Evolutionary conservation across 768 basidiomycete species (phyloP).

Genomic region (Tricholoma hemisulphureum): DNA sequence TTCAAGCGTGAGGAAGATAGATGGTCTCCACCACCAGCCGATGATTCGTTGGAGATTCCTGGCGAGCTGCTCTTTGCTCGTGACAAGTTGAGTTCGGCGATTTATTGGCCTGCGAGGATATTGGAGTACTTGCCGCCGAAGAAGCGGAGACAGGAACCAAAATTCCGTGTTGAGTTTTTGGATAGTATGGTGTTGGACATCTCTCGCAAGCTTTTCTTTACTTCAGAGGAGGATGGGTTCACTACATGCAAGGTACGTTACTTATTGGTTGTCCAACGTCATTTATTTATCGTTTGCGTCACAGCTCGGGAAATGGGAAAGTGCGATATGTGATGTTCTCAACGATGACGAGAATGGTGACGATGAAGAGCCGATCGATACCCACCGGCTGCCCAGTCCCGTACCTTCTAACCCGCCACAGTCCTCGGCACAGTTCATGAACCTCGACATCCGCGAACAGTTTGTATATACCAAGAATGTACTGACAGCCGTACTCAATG

Average conservation of each 20-base stretch:
- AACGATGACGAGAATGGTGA: constrained; percentile 40
- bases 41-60: constrained; percentile 55
- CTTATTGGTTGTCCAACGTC: neutral
- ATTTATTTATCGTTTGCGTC: constrained; percentile 4
- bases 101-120: constrained; percentile 71
- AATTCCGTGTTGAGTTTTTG: constrained; percentile 59
- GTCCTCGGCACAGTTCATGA: constrained; percentile 38
- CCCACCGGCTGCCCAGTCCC: constrained; percentile 38
- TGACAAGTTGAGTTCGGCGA: constrained; percentile 30
- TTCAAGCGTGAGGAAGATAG: constrained; percentile 12
- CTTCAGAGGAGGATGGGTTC: constrained; percentile 59
- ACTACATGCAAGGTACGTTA: constrained; percentile 51
- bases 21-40: constrained; percentile 45
- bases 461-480: constrained; percentile 67
- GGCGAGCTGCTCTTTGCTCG: constrained; percentile 65
- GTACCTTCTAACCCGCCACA: constrained; percentile 44
- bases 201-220: constrained; percentile 55
- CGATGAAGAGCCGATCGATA: constrained; percentile 26
- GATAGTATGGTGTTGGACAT: constrained; percentile 46
- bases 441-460: constrained; percentile 54
- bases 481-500: constrained; percentile 56
- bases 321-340: constrained; percentile 38
- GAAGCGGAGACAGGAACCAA: constrained; percentile 30
- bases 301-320: constrained; percentile 58
- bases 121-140: constrained; percentile 48